phyloP scores from a whole-genome alignment of 1,284 basidiomycete genomes.

The Ceratorhiza oryzae-sativae region DNA sequence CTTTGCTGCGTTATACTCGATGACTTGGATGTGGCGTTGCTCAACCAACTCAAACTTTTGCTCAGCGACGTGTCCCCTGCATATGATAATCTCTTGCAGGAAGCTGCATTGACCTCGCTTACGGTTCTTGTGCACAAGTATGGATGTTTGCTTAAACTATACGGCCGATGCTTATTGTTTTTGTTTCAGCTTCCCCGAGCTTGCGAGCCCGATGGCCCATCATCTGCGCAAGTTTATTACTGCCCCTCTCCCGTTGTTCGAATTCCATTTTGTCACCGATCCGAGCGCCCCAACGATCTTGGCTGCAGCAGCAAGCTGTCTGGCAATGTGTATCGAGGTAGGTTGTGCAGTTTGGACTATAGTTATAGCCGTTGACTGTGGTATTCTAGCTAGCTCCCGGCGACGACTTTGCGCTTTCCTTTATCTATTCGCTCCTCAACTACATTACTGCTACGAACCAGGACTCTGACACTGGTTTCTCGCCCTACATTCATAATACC shows the following conservation, averaged over 20 bases:
- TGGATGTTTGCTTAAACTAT: conserved; percentile 43
- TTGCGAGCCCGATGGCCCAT: conserved; percentile 76
- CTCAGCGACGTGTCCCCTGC: conserved; percentile 84
- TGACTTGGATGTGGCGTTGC: conserved; percentile 73
- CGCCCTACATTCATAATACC: conserved; percentile 54
- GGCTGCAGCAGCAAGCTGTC: conserved; percentile 84
- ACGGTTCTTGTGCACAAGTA: conserved; percentile 85
- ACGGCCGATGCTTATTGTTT: background rate
- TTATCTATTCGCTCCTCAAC: conserved; percentile 95
- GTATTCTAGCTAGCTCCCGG: conserved; percentile 75
- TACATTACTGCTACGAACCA: conserved; percentile 84
- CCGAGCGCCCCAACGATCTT: conserved; percentile 78
- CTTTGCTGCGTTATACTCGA: conserved; percentile 80
- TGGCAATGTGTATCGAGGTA: conserved; percentile 89
- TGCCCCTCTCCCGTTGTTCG: conserved; percentile 86
- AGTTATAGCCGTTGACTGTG: background rate
- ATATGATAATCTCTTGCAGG: conserved; percentile 81
- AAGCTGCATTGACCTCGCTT: conserved; percentile 82
- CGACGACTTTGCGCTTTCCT: conserved; percentile 91
- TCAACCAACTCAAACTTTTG: conserved; percentile 74
- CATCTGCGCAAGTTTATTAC: conserved; percentile 90
- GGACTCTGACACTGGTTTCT: conserved; percentile 60
- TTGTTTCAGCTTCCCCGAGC: conserved; percentile 72
- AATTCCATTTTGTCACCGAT: conserved; percentile 80
- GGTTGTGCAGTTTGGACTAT: conserved; percentile 39